A percentile compares a stretch with the other conserved stretches of the same genome.
These are phyloP conservation scores for Porphyridium purpureum DNA, from an alignment of 23 red algal genomes.

Conservation along the genomic window DNA sequence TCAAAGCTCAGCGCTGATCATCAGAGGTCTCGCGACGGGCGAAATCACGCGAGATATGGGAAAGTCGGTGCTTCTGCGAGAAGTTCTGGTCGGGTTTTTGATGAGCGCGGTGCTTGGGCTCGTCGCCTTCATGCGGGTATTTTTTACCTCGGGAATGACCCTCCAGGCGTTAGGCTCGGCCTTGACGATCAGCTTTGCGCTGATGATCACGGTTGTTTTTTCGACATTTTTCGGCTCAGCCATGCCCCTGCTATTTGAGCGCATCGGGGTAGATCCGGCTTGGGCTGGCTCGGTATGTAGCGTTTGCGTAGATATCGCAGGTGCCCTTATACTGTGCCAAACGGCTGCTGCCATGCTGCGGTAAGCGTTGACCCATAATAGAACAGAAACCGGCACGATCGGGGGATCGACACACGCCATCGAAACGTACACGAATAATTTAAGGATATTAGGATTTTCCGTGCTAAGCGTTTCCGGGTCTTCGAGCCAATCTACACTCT, in stretches of 20 bases:
- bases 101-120: background rate
- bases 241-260: background rate
- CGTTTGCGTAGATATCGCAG: background rate
- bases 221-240: background rate
- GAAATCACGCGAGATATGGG: slow-evolving; percentile 12
- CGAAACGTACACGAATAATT: too few species aligned
- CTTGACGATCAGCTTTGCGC: background rate
- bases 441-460: too few species aligned
- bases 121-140: slow-evolving; percentile 1
- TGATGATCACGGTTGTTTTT: slow-evolving; percentile 3
- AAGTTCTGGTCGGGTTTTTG: slow-evolving; percentile 4
- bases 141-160: background rate
- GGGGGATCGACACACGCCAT: too few species aligned
- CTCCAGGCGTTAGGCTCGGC: background rate
- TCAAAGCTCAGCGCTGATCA: slow-evolving; percentile 18
- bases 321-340: background rate
- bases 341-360: background rate
- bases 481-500: too few species aligned
- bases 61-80: slow-evolving; percentile 9
- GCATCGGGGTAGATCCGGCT: background rate
- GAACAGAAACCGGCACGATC: too few species aligned
- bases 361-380: too few species aligned
- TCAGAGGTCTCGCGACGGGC: slow-evolving; percentile 14
- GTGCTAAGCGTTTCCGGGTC: too few species aligned
- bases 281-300: background rate